Evolutionary conservation across 768 basidiomycete species (phyloP), one percentile per base, ranked within the genome.

Genomic region (Tricholoma flavovirens): DNA sequence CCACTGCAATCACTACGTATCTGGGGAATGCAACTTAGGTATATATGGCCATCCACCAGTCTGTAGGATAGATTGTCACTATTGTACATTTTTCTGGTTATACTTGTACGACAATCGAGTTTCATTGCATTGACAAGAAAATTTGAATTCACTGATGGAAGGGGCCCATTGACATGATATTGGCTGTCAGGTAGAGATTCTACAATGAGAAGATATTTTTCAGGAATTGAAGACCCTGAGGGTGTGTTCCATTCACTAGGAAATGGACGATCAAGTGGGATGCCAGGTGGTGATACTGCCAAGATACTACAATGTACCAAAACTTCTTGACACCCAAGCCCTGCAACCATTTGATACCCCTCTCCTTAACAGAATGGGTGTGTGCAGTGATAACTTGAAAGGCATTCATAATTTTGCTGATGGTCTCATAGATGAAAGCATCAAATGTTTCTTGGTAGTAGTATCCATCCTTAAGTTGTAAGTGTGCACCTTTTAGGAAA

Each of bases 361-460:
- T 43, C 22, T 49, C 35, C 49, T 51, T 58, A 40, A 58, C 51
- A 21, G 40, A 45, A 49, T 59, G 57, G 15, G 32, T n/a, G 9
- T 48, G 56, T 24, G 53, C 32, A 43, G 50, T 54, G 53, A 53
- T 61, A 52, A 55, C 53, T 56, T 59, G 60, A 35, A 59, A 50
- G 49, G 56, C 22, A 38, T 54, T 58, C 40, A 54, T 57, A 22
- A 49, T 56, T 45, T 52, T 53, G 48, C 57, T 56, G 53, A 38
- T 57, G 32, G 52, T 35, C 48, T 59, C 50, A 49, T 61, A 61
- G 54, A 61, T 59, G 54, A 61, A 61, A 40, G 49, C 57, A 59
- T 61, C 50, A 32, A 61, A 61, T 14, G 57, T 61, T 51, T 32
- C 48, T 49, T 59, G 58, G 52, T 24, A 40, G 57, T 60, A 60